These are phyloP conservation scores for barrel medic (Medicago truncatula) DNA, from an alignment of 306 rosid species.

Conservation along the genomic window DNA sequence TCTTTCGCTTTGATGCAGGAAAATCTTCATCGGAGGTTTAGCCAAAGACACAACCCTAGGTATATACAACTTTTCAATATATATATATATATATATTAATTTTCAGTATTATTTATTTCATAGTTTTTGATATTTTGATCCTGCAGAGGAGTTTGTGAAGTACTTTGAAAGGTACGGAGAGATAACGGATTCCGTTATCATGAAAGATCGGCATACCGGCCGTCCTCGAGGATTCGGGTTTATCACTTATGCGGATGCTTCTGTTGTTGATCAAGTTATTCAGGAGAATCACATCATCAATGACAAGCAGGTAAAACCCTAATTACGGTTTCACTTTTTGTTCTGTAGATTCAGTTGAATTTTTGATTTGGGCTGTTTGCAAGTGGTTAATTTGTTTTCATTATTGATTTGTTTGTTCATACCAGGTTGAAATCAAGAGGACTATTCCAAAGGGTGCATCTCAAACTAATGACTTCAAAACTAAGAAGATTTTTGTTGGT, in stretches of 20 bases:
- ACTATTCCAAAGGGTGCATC: conserved; percentile 92
- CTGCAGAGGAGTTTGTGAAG: conserved; percentile 70
- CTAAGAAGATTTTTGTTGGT: conserved; percentile 92
- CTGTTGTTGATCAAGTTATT: conserved; percentile 83
- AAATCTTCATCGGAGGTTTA: conserved; percentile 95
- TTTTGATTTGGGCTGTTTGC: background rate
- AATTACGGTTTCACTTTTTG: background rate
- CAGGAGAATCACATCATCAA: conserved; percentile 76
- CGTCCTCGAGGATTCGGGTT: conserved; percentile 92
- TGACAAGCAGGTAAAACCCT: conserved; percentile 68
- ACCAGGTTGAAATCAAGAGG: conserved; percentile 90
- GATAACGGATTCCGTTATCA: conserved; percentile 87
- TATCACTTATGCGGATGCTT: conserved; percentile 83
- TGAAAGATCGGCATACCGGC: conserved; percentile 88
- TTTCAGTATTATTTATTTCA: background rate
- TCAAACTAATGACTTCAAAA: conserved; percentile 78
- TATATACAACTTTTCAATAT: background rate
- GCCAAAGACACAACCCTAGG: conserved; percentile 86
- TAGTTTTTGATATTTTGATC: background rate
- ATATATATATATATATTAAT: background rate
- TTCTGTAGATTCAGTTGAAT: background rate
- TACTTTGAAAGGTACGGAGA: conserved; percentile 92
- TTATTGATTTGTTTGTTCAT: background rate
- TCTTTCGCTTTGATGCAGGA: conserved; percentile 54
- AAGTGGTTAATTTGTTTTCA: no score